These are phyloP conservation scores for Mycena filopes DNA, from an alignment of 768 basidiomycete species.

Conservation along the genomic window DNA sequence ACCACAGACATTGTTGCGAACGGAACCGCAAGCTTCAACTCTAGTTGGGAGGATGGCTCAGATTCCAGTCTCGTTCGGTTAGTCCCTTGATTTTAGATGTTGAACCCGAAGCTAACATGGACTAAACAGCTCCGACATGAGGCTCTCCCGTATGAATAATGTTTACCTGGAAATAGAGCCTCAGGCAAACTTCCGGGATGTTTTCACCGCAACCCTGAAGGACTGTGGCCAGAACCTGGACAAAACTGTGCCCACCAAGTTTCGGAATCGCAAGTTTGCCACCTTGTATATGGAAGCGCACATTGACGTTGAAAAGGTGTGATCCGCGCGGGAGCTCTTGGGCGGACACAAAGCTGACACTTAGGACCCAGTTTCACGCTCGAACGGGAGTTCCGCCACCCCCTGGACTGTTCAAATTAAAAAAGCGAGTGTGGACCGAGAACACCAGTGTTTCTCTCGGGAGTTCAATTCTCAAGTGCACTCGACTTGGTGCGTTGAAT, in stretches of 20 bases:
- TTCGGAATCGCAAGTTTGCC: neutral
- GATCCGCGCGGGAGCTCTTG: neutral
- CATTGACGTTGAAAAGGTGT: neutral
- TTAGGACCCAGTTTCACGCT: neutral
- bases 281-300: constrained; percentile 7
- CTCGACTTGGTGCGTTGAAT: neutral
- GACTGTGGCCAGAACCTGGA: constrained; percentile 2
- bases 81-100: neutral
- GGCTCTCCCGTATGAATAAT: constrained; percentile 6
- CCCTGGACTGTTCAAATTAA: neutral
- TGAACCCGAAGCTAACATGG: neutral
- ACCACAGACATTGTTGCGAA: neutral
- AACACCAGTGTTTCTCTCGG: neutral
- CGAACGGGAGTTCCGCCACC: neutral
- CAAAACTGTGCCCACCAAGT: constrained; percentile 2
- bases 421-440: neutral
- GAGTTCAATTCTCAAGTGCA: neutral
- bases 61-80: constrained; percentile 1
- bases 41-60: constrained; percentile 10
- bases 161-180: constrained; percentile 10
- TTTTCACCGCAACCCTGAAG: neutral
- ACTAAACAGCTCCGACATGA: neutral
- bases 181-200: neutral
- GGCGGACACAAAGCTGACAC: neutral
- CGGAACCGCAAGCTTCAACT: neutral